Conservation (phyloP, 129 eudicot species). For the Glebionis coronaria region DNA sequence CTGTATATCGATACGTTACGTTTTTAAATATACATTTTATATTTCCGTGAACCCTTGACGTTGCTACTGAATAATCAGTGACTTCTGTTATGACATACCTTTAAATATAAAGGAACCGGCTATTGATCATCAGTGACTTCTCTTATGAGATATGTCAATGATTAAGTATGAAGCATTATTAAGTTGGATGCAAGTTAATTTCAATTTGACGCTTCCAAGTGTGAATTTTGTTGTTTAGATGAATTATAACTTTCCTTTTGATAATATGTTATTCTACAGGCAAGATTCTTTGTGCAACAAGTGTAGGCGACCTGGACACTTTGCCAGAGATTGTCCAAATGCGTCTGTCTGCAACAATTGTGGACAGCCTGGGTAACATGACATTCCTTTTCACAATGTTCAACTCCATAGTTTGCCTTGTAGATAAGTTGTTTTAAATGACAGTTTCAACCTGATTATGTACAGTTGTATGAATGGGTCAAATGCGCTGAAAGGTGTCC, state of each 20-base stretch:
- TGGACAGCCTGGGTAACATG: conserved; percentile 72
- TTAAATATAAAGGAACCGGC: too few relatives aligned
- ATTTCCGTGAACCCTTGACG: neutral
- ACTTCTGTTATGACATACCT: too few relatives aligned
- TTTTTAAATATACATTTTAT: neutral
- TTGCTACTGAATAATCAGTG: too few relatives aligned
- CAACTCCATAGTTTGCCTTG: neutral
- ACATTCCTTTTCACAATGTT: neutral
- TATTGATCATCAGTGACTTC: too few relatives aligned
- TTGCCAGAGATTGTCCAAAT: conserved; percentile 81
- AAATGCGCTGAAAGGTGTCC: neutral
- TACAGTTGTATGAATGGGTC: neutral
- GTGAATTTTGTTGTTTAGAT: neutral
- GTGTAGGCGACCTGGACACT: conserved; percentile 77
- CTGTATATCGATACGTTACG: conserved; percentile 39
- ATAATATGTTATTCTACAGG: conserved; percentile 34
- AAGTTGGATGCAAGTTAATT: neutral
- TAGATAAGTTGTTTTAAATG: conserved; percentile 4
- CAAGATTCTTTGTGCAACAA: conserved; percentile 67
- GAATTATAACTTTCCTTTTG: neutral
- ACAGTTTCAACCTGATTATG: neutral
- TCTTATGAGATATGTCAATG: too few relatives aligned
- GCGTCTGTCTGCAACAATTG: conserved; percentile 81
- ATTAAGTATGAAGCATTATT: too few relatives aligned
- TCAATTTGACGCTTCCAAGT: conserved; percentile 6